Base-by-base conservation (phyloP, 495 filamentous ascomycete genomes). In the Articulospora tetracladia region DNA sequence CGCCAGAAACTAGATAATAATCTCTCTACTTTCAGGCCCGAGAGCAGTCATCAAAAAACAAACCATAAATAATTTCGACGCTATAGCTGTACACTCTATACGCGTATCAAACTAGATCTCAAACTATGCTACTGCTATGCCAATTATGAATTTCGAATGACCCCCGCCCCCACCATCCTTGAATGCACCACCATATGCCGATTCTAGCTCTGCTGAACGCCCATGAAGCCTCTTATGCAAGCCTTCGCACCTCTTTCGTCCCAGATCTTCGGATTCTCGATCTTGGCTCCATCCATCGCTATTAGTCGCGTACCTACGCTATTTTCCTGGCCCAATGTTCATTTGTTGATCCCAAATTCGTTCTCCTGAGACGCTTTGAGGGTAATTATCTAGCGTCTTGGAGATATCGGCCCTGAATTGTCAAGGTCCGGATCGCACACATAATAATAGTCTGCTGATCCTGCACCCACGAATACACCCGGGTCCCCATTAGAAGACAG, bases 391-490 rank as follows among this genome's bases (percentile, higher is more conserved):
- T 20, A 59, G 10, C 17, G 20, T 20, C 36, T 17, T 17, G 50
- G 28, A 22, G 49, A 15, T 19, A 30, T 10, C 17, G 47, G 49
- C 12, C 30, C 28, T 3, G 28, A 24, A n/a, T 22, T 25, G 13
- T 28, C 24, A 1, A 11, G 25, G 7, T 59, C 61, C 1, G 55
- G 12, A 1, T 59, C 61, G n/a, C 24, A 26, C 15, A 47, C 46
- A 36, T 60, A 64, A 27, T 53, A 64, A 20, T 60, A 60, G 11
- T 59, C 55, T 7, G 13, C 55, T 15, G 50, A n/a, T 3, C 25
- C 44, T 3, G 32, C 50, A 50, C 62, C 58, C 8, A 57, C 53
- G 41, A 62, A 66, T 0, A 28, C 59, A 15, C 36, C 51, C 27
- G 63, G 55, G 28, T 66, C 63, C 1, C 54, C 55, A 49, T 30